Percentiles rank a stretch among this genome's conserved stretches.
phyloP scores from a whole-genome alignment of 225 moss, liverwort and hornwort species.

The Antitrichia curtipendula region DNA sequence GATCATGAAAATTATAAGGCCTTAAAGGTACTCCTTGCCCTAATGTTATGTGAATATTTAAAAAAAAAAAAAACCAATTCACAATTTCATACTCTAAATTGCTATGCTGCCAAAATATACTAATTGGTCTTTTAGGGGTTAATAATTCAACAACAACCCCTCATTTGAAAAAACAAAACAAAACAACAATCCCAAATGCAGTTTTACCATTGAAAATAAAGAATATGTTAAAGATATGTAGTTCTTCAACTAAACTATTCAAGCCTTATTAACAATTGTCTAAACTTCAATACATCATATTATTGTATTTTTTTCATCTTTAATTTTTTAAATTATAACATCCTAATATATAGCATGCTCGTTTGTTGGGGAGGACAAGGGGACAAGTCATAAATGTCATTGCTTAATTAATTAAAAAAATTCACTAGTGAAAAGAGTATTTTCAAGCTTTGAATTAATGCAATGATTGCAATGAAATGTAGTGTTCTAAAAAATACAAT shows the following conservation, averaged over 20 bases:
- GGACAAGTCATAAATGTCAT: background rate
- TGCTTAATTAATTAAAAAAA: background rate
- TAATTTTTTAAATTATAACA: background rate
- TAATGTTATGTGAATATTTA: no score
- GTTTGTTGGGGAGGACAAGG: background rate
- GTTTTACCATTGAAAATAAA: background rate
- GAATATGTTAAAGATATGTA: background rate
- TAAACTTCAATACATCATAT: background rate
- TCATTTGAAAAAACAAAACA: background rate
- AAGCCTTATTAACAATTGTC: background rate
- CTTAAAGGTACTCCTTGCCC: no score
- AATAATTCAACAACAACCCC: background rate
- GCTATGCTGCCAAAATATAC: background rate
- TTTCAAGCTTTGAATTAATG: background rate
- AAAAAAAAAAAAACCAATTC: background rate
- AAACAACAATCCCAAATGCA: background rate
- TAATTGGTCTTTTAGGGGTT: no score
- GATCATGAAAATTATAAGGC: no score
- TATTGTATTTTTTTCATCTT: background rate
- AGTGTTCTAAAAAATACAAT: no score
- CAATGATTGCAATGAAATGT: background rate
- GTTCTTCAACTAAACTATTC: background rate
- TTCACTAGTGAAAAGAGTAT: background rate
- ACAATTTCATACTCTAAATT: background rate
- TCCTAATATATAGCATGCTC: background rate